Evolutionary conservation across 306 rosid species (phyloP), one percentile per base, ranked within the genome.

Genomic region (Alnus rubra): DNA sequence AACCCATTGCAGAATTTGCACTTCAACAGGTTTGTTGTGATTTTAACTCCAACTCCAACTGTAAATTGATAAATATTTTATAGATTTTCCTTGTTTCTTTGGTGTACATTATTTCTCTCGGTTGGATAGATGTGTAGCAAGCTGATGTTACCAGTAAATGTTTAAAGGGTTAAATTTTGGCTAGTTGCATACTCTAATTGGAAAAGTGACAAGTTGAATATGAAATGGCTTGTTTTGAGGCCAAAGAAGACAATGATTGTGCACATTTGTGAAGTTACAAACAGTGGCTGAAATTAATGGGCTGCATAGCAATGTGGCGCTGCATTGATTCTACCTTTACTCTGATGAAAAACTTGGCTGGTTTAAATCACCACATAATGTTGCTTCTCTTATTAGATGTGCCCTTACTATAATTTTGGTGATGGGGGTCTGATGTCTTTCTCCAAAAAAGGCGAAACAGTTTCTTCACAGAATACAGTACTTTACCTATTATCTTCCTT

Each of bases 1-100:
- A 96, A 70, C 90, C 98, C 82, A 85, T 96, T 55, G 96, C 94
- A 58, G 96, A 96, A 86, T 93, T 88, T 80, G 93, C 99, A 19
- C 84, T 96, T 77, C 78, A 90, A 81, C 98, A 96, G 99, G 99
- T 96, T 86, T 23, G 81, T 77, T 49, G 3, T 78, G 49, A 73
- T 63, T 56, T 58, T 19, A 16, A 44, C 31, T 4, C 30, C 0
- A 16, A 44, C 31, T 4, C 30, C 0, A 37, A 35, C 71, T 65
- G 11, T 18, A 42, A 39, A 39, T 42, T 8, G 48, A 16, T 68
- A 39, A 19, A 68, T 9, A 68, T 30, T 71, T 19, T 49, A 23
- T 30, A 23, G 16, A 50, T 50, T 71, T 51, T 28, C 75, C 23
- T 71, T 39, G 35, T 23, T 42, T 23, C 15, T 9, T 68, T 39